A percentile compares a stretch with the other conserved stretches of the same genome.
Conservation (phyloP, 2,329 filamentous ascomycete genomes). For the Neonectria sp. region DNA sequence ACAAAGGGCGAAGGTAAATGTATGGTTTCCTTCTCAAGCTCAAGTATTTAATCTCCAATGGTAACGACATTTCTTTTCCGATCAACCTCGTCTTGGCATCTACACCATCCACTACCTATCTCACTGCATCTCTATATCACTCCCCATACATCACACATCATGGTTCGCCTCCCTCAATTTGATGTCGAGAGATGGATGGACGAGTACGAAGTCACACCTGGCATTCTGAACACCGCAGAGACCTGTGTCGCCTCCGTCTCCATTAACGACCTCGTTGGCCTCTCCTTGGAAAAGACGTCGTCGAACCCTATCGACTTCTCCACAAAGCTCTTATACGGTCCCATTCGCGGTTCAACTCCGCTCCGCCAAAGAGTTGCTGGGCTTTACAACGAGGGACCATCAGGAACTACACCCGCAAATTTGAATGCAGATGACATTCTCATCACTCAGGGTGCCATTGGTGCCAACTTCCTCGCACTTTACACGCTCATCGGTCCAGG, state of each 20-base stretch:
- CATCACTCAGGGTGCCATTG: constrained; percentile 85
- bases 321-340: constrained; percentile 78
- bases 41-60: no score
- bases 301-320: constrained; percentile 62
- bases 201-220: constrained; percentile 69
- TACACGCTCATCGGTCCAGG: constrained; percentile 80
- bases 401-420: constrained; percentile 57
- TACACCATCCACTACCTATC: not conserved
- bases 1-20: no score
- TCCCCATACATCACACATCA: not conserved
- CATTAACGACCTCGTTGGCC: constrained; percentile 73
- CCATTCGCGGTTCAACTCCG: constrained; percentile 76
- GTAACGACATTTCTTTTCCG: no score
- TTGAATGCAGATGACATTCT: constrained; percentile 73
- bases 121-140: not conserved
- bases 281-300: constrained; percentile 69
- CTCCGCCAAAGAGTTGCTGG: constrained; percentile 76
- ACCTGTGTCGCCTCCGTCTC: constrained; percentile 85
- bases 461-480: constrained; percentile 84
- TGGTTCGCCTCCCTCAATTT: constrained; percentile 57
- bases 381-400: constrained; percentile 71
- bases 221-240: constrained; percentile 80
- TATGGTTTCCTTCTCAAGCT: no score
- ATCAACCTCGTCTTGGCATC: not conserved
- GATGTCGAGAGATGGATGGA: constrained; percentile 83